phyloP scores from a whole-genome alignment of 1,139 yeast species.

The Taphrina pruni region DNA sequence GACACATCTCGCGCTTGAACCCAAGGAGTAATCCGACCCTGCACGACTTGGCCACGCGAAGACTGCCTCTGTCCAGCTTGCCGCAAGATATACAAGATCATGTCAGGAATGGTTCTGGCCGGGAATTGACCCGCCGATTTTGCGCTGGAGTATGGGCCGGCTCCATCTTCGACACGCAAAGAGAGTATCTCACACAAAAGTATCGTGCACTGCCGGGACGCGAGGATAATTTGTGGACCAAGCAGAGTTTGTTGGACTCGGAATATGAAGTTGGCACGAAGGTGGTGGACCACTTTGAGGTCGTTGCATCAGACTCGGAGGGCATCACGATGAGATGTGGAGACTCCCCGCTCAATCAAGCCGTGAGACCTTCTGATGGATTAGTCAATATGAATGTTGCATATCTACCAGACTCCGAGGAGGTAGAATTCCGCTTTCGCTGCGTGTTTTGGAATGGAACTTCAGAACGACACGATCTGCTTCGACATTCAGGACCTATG shows the following conservation, averaged over 20 bases:
- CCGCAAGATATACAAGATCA: conserved; percentile 11
- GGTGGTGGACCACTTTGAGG: conserved; percentile 12
- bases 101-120: conserved; percentile 7
- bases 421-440: conserved; percentile 8
- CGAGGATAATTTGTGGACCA: conserved; percentile 8
- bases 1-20: background rate
- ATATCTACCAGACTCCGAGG: background rate
- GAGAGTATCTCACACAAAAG: conserved; percentile 1
- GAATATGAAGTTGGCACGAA: conserved; percentile 5
- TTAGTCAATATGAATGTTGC: background rate
- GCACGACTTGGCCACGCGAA: background rate
- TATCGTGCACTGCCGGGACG: conserved; percentile 7
- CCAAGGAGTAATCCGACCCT: background rate
- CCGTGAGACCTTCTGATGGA: background rate
- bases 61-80: background rate
- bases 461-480: background rate
- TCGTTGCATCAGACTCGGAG: background rate
- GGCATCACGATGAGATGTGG: conserved; percentile 10
- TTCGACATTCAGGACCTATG: background rate
- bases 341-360: conserved; percentile 6
- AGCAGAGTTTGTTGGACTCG: background rate
- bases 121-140: conserved; percentile 3
- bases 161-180: background rate
- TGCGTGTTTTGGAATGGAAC: background rate
- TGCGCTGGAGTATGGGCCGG: conserved; percentile 17